phyloP scores from a whole-genome alignment of 2,329 filamentous ascomycete genomes.

The Colletotrichum simmondsii region DNA sequence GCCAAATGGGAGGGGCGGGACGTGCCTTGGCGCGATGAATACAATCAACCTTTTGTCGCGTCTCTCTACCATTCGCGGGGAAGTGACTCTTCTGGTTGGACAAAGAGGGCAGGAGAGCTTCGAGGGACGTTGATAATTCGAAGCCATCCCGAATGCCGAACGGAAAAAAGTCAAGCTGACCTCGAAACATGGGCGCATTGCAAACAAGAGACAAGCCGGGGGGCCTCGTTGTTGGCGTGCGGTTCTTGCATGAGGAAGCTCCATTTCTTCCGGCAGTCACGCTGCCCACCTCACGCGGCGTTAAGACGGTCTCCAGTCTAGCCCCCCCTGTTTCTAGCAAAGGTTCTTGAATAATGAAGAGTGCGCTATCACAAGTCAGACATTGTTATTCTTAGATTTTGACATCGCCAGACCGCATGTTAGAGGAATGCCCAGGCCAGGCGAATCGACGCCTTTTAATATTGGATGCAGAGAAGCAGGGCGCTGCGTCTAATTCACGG shows the following conservation, averaged over 20 bases:
- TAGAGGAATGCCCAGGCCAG: conserved; percentile 14
- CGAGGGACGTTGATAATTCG: neutral
- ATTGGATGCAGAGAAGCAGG: neutral
- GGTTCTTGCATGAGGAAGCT: conserved; percentile 16
- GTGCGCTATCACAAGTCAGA: neutral
- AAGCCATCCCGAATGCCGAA: neutral
- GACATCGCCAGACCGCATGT: neutral
- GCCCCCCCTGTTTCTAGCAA: conserved; percentile 16
- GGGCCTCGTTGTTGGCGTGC: neutral
- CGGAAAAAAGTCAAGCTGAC: neutral
- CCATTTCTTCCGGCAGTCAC: conserved; percentile 26
- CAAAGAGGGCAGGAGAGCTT: neutral
- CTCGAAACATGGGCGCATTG: neutral
- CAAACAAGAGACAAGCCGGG: neutral
- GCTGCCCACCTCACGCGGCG: conserved; percentile 20
- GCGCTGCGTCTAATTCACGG: conserved; percentile 5
- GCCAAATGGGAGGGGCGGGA: neutral
- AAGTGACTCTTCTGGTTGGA: neutral
- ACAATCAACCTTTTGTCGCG: conserved; percentile 8
- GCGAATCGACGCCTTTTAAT: conserved; percentile 8
- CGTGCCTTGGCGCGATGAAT: conserved; percentile 9
- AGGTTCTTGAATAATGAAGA: neutral
- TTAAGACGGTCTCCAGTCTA: conserved; percentile 19
- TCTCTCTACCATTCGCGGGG: neutral
- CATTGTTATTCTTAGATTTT: conserved; percentile 20